Base-by-base conservation (phyloP, 768 basidiomycete species). In the Xerocomellus intermedius region DNA sequence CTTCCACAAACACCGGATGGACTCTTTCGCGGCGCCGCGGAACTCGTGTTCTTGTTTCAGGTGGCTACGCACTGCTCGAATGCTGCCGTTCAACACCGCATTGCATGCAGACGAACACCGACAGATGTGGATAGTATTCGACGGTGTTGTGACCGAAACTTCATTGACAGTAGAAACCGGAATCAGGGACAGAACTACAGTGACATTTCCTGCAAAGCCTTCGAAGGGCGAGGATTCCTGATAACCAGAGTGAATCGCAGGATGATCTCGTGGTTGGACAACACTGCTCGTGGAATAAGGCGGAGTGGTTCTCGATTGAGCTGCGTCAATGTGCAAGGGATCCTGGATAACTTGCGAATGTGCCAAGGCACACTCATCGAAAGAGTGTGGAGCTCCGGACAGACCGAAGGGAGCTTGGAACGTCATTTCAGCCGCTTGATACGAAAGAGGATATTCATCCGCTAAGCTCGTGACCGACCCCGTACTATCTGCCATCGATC, bases 1-100 rank as follows among this genome's bases (percentile, higher is more conserved):
- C 3, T 3, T 16, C 62, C 65, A 64, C 5, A 19, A 16, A 41
- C 65, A 64, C 17, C 2, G 26, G n/a, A 49, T 8, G 4, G 33
- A 30, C 13, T 49, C 38, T 21, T 24, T 49, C n/a, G 38, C 28
- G 4, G 28, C 1, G 9, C 38, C 38, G 8, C 8, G 12, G 14
- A 21, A 49, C 7, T 17, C 28, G 8, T 39, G 37, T 30, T 21
- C 48, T 28, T 30, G 13, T 16, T 30, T 39, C 37, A 39, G 28
- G 28, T 49, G 28, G 28, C 1, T 14, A 5, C 48, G 48, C 28
- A 39, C 7, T 14, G n/a, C 13, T 16, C 21, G 37, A 9, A 30
- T 10, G 28, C 9, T 46, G 1, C 36, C 47, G 6, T 26, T 22
- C 35, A 36, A 48, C 10, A 26, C 22, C 17, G 24, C 47, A 9